Percentiles rank a stretch among this genome's conserved stretches.
These are phyloP conservation scores for Trichoderma semiorbis DNA, from an alignment of 2,329 filamentous ascomycete species.

Conservation along the genomic window DNA sequence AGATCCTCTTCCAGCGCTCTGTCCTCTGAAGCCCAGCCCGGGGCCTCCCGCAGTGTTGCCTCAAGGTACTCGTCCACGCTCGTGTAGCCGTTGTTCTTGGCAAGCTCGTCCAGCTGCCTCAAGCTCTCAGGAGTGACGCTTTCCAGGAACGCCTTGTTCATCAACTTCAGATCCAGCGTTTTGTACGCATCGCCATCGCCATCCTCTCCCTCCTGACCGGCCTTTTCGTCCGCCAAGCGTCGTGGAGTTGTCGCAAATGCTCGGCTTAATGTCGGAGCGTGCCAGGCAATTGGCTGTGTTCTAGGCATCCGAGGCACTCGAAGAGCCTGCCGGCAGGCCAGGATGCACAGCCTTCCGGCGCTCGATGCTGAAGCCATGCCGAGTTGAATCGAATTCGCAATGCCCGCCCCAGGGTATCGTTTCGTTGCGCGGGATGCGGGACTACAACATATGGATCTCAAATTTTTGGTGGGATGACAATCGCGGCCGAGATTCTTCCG, in stretches of 20 bases:
- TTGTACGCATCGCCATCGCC: conserved; percentile 23
- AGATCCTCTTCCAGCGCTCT: conserved; percentile 32
- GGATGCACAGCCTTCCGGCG: conserved; percentile 36
- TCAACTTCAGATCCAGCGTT: conserved; percentile 29
- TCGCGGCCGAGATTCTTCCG: conserved; percentile 28
- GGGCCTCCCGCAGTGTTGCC: conserved; percentile 27
- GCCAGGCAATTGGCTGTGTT: conserved; percentile 26
- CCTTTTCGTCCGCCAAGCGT: conserved; percentile 27
- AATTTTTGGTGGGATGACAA: conserved; percentile 31
- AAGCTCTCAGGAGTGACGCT: conserved; percentile 31
- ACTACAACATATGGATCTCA: conserved; percentile 23
- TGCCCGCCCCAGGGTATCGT: conserved; percentile 3
- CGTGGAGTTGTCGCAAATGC: conserved; percentile 32
- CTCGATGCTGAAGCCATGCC: conserved; percentile 39
- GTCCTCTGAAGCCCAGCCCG: conserved; percentile 32
- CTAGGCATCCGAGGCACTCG: conserved; percentile 25
- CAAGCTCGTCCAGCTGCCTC: conserved; percentile 35
- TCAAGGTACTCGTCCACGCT: conserved; percentile 34
- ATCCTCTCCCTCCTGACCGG: conserved; percentile 25
- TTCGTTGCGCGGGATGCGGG: conserved; percentile 20
- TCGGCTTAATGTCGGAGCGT: conserved; percentile 24
- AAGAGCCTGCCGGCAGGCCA: conserved; percentile 33
- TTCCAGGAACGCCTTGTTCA: conserved; percentile 31
- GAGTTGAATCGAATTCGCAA: conserved; percentile 24
- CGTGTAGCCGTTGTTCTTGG: conserved; percentile 34